Base-by-base conservation (phyloP, 345 rosid genomes). In the Populus davidiana region DNA sequence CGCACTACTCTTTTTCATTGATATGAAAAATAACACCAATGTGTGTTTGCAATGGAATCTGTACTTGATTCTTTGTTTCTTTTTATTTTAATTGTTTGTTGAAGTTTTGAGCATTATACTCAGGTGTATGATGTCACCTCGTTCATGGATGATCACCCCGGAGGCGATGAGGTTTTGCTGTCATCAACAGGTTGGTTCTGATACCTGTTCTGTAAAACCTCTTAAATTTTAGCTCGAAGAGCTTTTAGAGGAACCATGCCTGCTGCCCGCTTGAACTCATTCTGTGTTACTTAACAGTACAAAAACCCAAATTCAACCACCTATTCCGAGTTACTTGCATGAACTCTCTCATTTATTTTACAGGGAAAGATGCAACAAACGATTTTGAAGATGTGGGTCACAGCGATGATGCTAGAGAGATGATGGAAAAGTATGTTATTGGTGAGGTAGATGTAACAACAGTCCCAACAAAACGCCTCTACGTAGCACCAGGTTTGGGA, bases 121-220 rank as follows among this genome's bases (percentile, higher is more conserved):
- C 78, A 96, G 99, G 99, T 96, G 18, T 96, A 91, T 83, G 97
- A 96, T 85, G 97, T 96, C 72, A 92, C 98, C 36, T 81, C 95
- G 3, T 96, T 96, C 86, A 91, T 96, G 99, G 98, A 96, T 52
- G 99, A 93, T 87, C 99, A 96, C 81, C 99, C 99, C 8, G 99
- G 99, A 77, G 99, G 99, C 9, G 98, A 92, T 80, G 99, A 96
- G 79, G 98, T 93, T 63, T 84, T 96, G 87, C 80, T 96, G 79
- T 91, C 99, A 4, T 88, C 97, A 69, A 96, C 98, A n/a, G 92
- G 99, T 93, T 16, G 72, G 65, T 59, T 36, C 11, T 69, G 21
- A 66, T 44, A 10, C 23, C 52, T 18, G 52, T 69, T 35, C 14
- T 38, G 23, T 59, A 4, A 20, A 67, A 31, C 41, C 41, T 38